Base-by-base conservation (phyloP, 768 basidiomycete species). In the Pulveroboletus sp. region DNA sequence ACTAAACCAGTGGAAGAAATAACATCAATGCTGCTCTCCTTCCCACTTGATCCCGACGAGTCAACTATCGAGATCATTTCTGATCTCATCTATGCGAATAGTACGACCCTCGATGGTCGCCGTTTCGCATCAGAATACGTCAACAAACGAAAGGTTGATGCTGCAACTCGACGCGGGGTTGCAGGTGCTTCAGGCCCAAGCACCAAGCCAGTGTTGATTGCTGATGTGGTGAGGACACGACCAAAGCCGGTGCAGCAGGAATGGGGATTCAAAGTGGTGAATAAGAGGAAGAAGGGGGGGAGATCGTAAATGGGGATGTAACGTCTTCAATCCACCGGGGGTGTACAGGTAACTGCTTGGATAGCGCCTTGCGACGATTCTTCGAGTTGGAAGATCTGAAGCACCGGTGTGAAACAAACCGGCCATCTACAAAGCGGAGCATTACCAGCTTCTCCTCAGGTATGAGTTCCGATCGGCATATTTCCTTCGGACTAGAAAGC, bases 81-180 rank as follows among this genome's bases (percentile, higher is more conserved):
- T 21, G 96, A 98, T 66, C 77, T 89, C 38, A 93, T 98, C 53
- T 99, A 98, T 63, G 84, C 87, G 46, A 93, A 89, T 63, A 95
- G 92, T 57, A 89, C 93, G 18, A 98, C 90, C 2, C 80, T 99
- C 44, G 93, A 98, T 62, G 96, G 96, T 6, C 79, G 94, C 44
- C 82, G 95, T 33, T 99, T 98, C 63, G 94, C 96, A 4, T 78
- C 89, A 11, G 94, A 98, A 57, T 99, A 91, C 61, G 81, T 93
- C 46, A 80, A 76, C 54, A 89, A 81, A 64, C 86, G 96, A 45
- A 94, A 93, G 71, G 79, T 78, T 17, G 95, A 98, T 65, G 86
- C 83, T 1, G 73, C 73, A 13, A 60, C 76, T 18, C 71, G 78
- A 43, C 73, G 75, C 43, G 84, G 81, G 53, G 72, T 66, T 10